Conservation (phyloP, 495 filamentous ascomycete genomes). For the Glutinoglossum americanum region DNA sequence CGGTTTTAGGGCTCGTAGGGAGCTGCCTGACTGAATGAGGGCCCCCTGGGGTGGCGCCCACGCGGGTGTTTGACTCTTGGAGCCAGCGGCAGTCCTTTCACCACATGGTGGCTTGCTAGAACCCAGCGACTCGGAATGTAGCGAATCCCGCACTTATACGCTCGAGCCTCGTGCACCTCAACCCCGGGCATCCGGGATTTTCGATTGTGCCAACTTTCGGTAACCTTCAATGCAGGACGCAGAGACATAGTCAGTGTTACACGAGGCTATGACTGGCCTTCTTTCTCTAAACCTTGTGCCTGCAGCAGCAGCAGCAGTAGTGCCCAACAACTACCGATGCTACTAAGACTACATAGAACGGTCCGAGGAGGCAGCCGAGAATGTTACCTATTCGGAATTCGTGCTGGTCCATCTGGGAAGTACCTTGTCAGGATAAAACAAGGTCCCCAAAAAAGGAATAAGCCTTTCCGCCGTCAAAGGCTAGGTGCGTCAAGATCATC, state of each 20-base stretch:
- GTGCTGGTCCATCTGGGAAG: not conserved
- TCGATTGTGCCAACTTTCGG: not conserved
- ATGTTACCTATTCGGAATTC: not conserved
- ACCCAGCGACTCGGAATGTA: not conserved
- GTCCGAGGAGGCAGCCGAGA: not conserved
- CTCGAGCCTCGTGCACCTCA: not conserved
- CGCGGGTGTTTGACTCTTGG: not conserved
- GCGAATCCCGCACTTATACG: not conserved
- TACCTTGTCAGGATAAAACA: not conserved
- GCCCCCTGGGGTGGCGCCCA: not conserved
- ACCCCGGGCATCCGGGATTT: not conserved
- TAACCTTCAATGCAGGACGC: not conserved
- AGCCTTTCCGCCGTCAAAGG: constrained; percentile 1
- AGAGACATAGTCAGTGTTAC: not conserved
- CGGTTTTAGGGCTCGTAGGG: not conserved
- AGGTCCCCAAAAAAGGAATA: not conserved
- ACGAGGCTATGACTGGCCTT: not conserved
- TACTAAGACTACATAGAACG: not conserved
- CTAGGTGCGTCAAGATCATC: not conserved
- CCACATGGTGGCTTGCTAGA: not conserved
- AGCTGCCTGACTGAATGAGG: not conserved
- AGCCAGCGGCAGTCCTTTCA: not conserved
- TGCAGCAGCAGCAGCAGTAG: not conserved
- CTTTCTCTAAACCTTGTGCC: not conserved
- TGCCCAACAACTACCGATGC: constrained; percentile 1